These are phyloP conservation scores for Neurospora sp. DNA, from an alignment of 495 filamentous ascomycete genomes.

Conservation along the genomic window DNA sequence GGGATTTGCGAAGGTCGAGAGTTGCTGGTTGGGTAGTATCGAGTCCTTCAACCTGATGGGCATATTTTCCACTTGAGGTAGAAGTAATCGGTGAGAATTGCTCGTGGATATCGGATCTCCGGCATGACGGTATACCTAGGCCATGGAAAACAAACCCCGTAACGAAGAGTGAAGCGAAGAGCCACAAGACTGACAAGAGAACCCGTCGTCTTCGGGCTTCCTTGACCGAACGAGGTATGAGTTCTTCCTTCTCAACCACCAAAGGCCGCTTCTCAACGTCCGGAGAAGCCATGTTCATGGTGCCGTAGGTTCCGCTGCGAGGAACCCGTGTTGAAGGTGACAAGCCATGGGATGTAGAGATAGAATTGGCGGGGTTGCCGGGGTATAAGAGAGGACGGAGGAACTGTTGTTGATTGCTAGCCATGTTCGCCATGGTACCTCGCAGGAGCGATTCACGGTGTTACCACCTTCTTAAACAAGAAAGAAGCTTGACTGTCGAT, in stretches of 20 bases:
- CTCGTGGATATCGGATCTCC: background rate
- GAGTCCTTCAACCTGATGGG: background rate
- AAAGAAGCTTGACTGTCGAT: background rate
- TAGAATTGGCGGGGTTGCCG: background rate
- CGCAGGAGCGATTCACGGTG: background rate
- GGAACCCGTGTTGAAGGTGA: background rate
- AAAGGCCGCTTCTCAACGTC: conserved; percentile 9
- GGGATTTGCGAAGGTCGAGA: background rate
- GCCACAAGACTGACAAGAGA: background rate
- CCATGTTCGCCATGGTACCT: background rate
- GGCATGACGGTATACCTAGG: background rate
- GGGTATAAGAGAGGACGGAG: background rate
- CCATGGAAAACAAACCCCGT: background rate
- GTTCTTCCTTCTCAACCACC: background rate
- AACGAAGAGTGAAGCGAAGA: background rate
- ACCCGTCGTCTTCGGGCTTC: background rate
- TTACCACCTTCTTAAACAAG: background rate
- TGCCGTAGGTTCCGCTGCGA: background rate
- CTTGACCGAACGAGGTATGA: background rate
- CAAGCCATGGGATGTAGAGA: background rate
- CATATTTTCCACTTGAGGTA: background rate
- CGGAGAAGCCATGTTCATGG: conserved; percentile 3
- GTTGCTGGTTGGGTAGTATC: background rate
- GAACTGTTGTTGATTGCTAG: background rate
- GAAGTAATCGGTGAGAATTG: background rate